Base-by-base conservation (phyloP, 2,329 filamentous ascomycete species). In the Fusarium udum region DNA sequence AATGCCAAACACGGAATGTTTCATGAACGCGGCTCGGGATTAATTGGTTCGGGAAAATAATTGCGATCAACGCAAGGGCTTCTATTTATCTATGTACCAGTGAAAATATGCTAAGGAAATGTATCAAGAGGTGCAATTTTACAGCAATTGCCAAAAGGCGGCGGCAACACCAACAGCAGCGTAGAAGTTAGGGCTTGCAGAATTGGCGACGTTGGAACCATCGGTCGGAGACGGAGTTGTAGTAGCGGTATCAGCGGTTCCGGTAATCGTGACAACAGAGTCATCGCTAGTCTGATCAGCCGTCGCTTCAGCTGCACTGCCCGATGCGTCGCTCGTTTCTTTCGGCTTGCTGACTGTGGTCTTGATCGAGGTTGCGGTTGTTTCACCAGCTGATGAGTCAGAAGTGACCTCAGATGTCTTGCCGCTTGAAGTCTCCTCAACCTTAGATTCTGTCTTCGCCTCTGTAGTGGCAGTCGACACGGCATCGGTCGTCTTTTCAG, bases 61-160 rank as follows among this genome's bases (percentile, higher is more conserved):
- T 48, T 60, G 34, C 43, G n/a, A 60, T 46, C 53, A 55, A 62
- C 14, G 16, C 61, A 26, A 34, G 6, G 20, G 12, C 22, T 43
- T 34, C 12, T 16, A 51, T n/a, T 36, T 18, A 22, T 31, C 24
- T 37, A 51, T 59, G 11, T 55, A 42, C 51, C 10, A 37, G 2
- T 12, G 20, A 40, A 53, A 55, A 28, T 28, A 42, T 55, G 24
- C 26, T 6, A 8, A 4, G 3, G 15, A 26, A 48, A 28, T 14
- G 10, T 20, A 14, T 6, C 46, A 53, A 18, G 16, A 3, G 4
- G 20, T 24, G 12, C 7, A 11, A 4, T 46, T 26, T 67, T 68
- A 73, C 31, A 68, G 22, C 4, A 73, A 51, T n/a, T 70, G 62
- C 58, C 72, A 74, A 7, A 67, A 9, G 2, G 46, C 71, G 26